Evolutionary conservation across 768 basidiomycete species (phyloP).

Genomic region (Kwoniella sp.): DNA sequence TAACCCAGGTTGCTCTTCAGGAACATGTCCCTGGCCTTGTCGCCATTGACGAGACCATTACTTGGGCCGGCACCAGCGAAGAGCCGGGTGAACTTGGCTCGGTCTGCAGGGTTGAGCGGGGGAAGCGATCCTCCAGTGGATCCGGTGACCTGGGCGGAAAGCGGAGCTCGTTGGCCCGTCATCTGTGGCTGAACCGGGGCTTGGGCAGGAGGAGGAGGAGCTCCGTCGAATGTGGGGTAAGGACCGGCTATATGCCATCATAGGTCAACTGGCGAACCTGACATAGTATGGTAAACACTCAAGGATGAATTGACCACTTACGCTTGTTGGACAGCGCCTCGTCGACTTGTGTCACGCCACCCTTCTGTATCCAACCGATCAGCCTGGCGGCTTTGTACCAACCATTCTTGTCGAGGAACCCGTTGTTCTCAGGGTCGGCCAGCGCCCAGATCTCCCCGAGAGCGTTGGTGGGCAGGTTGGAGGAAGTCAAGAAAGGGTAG

Average conservation of each 20-base stretch:
- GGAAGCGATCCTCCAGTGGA: constrained; percentile 56
- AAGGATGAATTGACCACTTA: constrained; percentile 53
- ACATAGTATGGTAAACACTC: too few species aligned
- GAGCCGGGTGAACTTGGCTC: constrained; percentile 72
- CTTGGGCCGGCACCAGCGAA: constrained; percentile 69
- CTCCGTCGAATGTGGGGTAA: constrained; percentile 70
- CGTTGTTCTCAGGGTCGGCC: constrained; percentile 89
- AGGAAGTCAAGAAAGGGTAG: constrained; percentile 75
- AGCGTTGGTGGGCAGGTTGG: constrained; percentile 68
- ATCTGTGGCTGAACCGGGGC: constrained; percentile 44
- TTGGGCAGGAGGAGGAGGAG: constrained; percentile 55
- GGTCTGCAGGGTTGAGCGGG: constrained; percentile 71
- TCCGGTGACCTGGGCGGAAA: constrained; percentile 56
- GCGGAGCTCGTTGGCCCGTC: constrained; percentile 21
- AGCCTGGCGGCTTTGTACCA: constrained; percentile 83
- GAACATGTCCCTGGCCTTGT: constrained; percentile 82
- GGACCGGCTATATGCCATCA: constrained; percentile 64
- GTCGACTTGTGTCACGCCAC: constrained; percentile 60
- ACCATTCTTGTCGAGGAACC: constrained; percentile 81
- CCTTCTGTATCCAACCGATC: constrained; percentile 88
- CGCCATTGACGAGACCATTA: constrained; percentile 74
- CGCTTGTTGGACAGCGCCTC: constrained; percentile 63
- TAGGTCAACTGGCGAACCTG: constrained; percentile 5
- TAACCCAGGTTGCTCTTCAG: constrained; percentile 81
- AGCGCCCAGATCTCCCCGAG: constrained; percentile 93